phyloP scores from a whole-genome alignment of 257 asterid genomes.

The Solanum lignicaule region DNA sequence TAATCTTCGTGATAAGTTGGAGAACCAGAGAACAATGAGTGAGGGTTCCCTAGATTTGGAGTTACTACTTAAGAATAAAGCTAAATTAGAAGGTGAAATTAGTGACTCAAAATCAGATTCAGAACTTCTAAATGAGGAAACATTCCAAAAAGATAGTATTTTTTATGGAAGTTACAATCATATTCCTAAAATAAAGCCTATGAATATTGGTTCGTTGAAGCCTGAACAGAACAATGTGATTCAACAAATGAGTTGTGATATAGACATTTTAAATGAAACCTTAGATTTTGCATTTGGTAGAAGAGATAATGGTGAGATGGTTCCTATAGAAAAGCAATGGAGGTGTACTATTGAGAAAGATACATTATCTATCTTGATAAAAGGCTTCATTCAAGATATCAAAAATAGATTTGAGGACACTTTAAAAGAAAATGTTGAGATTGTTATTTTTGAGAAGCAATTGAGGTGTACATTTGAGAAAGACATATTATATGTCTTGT shows the following conservation, averaged over 20 bases:
- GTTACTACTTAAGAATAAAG: background rate
- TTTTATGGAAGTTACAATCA: background rate
- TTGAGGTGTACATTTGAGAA: constrained; percentile 52
- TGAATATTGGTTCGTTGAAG: constrained; percentile 3
- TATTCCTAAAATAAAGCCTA: constrained; percentile 4
- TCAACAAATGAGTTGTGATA: constrained; percentile 52
- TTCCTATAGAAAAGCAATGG: constrained; percentile 65
- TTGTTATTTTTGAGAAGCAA: constrained; percentile 46
- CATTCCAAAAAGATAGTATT: constrained; percentile 18
- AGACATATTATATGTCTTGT: constrained; percentile 27
- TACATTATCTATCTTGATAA: constrained; percentile 22
- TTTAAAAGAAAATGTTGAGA: constrained; percentile 42
- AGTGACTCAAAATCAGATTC: constrained; percentile 23
- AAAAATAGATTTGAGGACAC: constrained; percentile 22
- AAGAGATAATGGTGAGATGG: constrained; percentile 37
- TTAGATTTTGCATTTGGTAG: constrained; percentile 56
- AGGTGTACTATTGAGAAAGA: constrained; percentile 47
- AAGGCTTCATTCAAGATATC: constrained; percentile 36
- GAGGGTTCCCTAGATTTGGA: constrained; percentile 7
- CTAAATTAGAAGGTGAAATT: constrained; percentile 17
- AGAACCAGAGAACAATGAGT: constrained; percentile 12
- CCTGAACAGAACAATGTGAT: constrained; percentile 32
- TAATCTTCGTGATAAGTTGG: constrained; percentile 24
- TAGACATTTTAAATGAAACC: constrained; percentile 47
- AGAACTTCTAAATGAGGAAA: constrained; percentile 31